Evolutionary conservation across 148 eudicot species (phyloP).

Genomic region (Nepenthes mirabilis): DNA sequence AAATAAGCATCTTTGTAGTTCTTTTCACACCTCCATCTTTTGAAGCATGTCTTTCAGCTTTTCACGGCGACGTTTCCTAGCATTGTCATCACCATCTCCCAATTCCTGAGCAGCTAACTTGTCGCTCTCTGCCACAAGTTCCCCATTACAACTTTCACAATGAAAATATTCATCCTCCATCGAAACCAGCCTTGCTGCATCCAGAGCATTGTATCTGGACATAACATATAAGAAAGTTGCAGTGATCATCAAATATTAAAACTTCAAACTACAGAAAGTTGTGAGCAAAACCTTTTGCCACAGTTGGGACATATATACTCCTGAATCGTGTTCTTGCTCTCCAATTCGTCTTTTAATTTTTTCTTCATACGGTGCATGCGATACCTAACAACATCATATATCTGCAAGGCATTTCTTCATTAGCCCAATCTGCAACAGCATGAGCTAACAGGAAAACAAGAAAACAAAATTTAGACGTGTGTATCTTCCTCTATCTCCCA

Average conservation of each 20-base stretch:
- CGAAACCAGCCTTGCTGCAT: conserved; percentile 85
- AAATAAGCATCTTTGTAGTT: conserved; percentile 1
- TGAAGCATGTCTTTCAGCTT: conserved; percentile 76
- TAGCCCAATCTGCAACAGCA: not conserved
- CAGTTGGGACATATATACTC: conserved; percentile 93
- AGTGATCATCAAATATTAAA: conserved; percentile 7
- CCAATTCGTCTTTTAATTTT: conserved; percentile 88
- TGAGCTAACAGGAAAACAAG: not conserved
- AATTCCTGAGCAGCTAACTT: conserved; percentile 78
- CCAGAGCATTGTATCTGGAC: conserved; percentile 90
- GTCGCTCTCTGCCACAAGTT: conserved; percentile 90
- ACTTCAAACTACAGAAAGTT: conserved; percentile 9
- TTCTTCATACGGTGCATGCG: conserved; percentile 91
- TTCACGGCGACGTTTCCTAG: conserved; percentile 81
- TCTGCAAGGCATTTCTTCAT: conserved; percentile 36
- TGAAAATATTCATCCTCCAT: conserved; percentile 72
- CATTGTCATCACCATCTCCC: conserved; percentile 97
- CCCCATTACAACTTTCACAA: conserved; percentile 89
- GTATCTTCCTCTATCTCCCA: not conserved
- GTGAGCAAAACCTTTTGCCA: conserved; percentile 47
- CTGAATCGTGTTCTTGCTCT: conserved; percentile 91
- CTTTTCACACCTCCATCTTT: conserved; percentile 70
- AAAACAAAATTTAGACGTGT: not conserved
- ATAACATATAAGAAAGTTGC: conserved; percentile 8
- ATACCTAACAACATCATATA: conserved; percentile 93